A percentile compares a stretch with the other conserved stretches of the same genome.
These are phyloP conservation scores for Penicillium paneum DNA, from an alignment of 2,329 filamentous ascomycete genomes.

Conservation along the genomic window DNA sequence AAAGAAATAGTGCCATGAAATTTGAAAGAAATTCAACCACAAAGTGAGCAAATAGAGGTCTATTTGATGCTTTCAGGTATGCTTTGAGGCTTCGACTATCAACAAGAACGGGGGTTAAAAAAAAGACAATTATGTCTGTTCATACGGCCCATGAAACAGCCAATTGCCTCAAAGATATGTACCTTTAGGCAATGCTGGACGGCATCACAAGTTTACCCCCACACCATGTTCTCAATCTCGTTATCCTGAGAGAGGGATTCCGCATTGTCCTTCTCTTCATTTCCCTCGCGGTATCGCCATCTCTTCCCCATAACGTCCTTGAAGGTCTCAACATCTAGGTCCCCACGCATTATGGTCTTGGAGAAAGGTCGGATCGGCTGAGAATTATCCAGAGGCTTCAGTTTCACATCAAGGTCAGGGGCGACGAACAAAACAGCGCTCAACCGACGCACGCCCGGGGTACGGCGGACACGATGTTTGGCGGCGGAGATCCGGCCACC, in stretches of 20 bases:
- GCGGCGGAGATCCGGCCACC: conserved; percentile 1
- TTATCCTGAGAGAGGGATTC: conserved; percentile 1
- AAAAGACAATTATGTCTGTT: too few species aligned
- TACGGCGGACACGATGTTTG: conserved; percentile 2
- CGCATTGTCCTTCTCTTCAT: conserved; percentile 4
- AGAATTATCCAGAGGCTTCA: neutral
- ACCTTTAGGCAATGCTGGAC: neutral
- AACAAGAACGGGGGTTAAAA: too few species aligned
- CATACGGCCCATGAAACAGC: too few species aligned
- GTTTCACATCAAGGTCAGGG: neutral
- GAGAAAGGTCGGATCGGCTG: neutral
- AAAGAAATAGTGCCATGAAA: too few species aligned
- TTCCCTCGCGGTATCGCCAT: conserved; percentile 7
- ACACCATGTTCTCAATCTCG: neutral
- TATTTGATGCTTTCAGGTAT: too few species aligned
- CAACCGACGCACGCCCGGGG: conserved; percentile 3
- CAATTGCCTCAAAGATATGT: too few species aligned
- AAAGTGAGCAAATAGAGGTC: too few species aligned
- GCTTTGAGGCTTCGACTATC: too few species aligned
- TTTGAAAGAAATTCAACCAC: too few species aligned
- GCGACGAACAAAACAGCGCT: conserved; percentile 5
- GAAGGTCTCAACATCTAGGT: neutral
- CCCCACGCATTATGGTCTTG: neutral
- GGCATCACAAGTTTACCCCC: neutral
- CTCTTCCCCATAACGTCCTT: conserved; percentile 8